phyloP scores from a whole-genome alignment of 257 asterid species.

The Striga asiatica region DNA sequence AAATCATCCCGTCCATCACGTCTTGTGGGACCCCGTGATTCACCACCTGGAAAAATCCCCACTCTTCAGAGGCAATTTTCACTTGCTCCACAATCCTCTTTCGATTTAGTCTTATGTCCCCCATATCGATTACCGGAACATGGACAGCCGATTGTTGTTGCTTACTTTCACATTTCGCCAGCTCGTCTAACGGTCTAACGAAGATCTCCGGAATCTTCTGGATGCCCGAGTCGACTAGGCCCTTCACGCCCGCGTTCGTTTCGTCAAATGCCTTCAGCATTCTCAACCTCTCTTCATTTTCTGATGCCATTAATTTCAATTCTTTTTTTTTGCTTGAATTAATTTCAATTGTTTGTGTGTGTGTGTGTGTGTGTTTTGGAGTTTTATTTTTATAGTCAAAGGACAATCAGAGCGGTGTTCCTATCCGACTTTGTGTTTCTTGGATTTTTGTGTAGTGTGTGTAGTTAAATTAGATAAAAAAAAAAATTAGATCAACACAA shows the following conservation, averaged over 20 bases:
- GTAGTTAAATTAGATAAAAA: no score
- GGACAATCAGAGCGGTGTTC: no score
- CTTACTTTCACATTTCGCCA: no score
- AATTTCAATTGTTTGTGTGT: no score
- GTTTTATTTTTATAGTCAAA: no score
- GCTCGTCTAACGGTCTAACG: constrained; percentile 26
- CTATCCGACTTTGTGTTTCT: no score
- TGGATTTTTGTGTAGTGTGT: no score
- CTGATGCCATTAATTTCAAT: no score
- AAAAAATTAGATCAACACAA: no score
- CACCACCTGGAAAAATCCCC: constrained; percentile 51
- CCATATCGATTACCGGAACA: constrained; percentile 32
- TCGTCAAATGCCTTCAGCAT: constrained; percentile 44
- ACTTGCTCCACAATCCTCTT: constrained; percentile 20
- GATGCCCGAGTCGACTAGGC: constrained; percentile 31
- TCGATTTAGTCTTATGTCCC: constrained; percentile 9
- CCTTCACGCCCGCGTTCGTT: constrained; percentile 51
- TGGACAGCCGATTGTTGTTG: background rate
- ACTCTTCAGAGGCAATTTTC: constrained; percentile 22
- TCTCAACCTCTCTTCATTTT: constrained; percentile 12
- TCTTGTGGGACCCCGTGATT: constrained; percentile 27
- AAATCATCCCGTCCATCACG: constrained; percentile 25
- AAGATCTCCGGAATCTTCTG: constrained; percentile 29
- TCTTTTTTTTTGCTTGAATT: no score
- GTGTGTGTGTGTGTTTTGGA: no score